Percentiles rank a stretch among this genome's conserved stretches.
phyloP scores from a whole-genome alignment of 768 basidiomycete species.

The Suillus placidus region DNA sequence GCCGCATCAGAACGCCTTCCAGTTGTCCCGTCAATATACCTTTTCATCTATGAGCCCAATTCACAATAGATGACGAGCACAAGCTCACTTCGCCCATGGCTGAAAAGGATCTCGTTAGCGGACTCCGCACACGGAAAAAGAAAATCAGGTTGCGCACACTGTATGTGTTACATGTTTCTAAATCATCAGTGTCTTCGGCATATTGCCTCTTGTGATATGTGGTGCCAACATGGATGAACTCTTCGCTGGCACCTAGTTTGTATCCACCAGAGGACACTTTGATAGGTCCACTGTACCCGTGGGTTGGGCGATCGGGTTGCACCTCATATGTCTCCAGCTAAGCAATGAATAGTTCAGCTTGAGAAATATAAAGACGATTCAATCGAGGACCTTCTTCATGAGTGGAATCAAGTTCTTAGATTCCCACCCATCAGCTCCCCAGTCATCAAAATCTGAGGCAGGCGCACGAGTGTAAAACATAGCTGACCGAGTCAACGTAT shows the following conservation, averaged over 20 bases:
- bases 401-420: constrained; percentile 29
- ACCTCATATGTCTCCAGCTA: constrained; percentile 28
- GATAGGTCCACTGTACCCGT: constrained; percentile 27
- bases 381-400: constrained; percentile 24
- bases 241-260: constrained; percentile 28
- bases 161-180: constrained; percentile 35
- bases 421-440: constrained; percentile 30
- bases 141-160: constrained; percentile 17
- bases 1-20: constrained; percentile 34
- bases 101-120: constrained; percentile 9
- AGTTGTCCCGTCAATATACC: constrained; percentile 54
- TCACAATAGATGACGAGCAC: background rate
- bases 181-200: constrained; percentile 51
- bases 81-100: constrained; percentile 23
- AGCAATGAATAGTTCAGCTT: background rate
- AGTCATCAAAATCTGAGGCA: constrained; percentile 33
- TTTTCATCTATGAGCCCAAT: constrained; percentile 24
- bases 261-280: constrained; percentile 30
- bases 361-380: background rate
- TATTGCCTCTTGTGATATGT: constrained; percentile 49
- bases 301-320: constrained; percentile 18
- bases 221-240: constrained; percentile 50
- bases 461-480: constrained; percentile 26
- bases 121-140: background rate
- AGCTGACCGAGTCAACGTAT: constrained; percentile 11